Conservation (phyloP, 345 rosid genomes). For the Citrus maxima region DNA sequence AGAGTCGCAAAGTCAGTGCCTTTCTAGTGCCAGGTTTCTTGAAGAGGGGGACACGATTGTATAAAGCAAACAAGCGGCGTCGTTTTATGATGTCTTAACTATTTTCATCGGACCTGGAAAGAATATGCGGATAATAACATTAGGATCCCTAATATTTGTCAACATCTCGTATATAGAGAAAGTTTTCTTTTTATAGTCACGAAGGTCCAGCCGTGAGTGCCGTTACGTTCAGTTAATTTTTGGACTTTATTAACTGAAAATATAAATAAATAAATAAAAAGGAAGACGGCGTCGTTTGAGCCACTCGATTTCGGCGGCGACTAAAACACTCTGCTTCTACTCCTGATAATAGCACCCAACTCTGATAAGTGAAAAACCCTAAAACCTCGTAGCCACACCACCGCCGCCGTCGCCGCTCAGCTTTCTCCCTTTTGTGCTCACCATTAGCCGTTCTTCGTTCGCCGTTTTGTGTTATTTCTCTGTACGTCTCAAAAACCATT, state of each 20-base stretch:
- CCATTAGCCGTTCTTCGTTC: not conserved
- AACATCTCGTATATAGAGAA: too few relatives aligned
- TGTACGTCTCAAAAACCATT: not conserved
- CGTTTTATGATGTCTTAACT: not conserved
- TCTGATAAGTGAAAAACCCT: not conserved
- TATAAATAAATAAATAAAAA: too few relatives aligned
- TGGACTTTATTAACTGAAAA: too few relatives aligned
- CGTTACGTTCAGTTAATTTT: too few relatives aligned
- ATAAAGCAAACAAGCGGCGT: not conserved
- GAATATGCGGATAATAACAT: too few relatives aligned
- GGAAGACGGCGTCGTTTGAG: too few relatives aligned
- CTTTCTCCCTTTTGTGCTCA: too few relatives aligned
- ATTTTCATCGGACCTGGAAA: too few relatives aligned
- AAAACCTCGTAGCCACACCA: not conserved
- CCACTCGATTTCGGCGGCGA: too few relatives aligned
- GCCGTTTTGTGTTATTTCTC: not conserved
- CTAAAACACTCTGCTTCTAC: not conserved
- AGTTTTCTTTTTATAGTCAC: too few relatives aligned
- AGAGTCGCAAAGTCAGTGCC: not conserved
- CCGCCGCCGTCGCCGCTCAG: not conserved
- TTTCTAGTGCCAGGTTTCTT: not conserved
- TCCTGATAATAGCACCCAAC: not conserved
- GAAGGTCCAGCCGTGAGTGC: too few relatives aligned
- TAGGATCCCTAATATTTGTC: too few relatives aligned
- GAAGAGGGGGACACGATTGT: not conserved